These are phyloP conservation scores for Amaranthus cruentus DNA, from an alignment of 148 eudicot species.

Conservation along the genomic window DNA sequence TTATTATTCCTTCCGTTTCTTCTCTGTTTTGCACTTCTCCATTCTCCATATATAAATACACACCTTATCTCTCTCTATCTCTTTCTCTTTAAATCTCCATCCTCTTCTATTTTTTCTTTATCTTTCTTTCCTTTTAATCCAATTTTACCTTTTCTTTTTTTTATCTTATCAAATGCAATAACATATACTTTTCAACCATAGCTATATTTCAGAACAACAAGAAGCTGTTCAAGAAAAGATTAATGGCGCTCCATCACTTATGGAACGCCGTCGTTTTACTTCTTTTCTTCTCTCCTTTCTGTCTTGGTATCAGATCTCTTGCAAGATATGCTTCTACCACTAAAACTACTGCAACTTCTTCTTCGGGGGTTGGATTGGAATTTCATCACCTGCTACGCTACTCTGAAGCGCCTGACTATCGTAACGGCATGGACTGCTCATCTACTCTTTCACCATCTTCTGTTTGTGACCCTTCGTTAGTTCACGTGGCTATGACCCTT, in stretches of 20 bases:
- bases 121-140: too few species aligned
- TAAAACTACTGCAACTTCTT: background rate
- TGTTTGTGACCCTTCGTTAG: conserved; percentile 8
- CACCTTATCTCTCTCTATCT: too few species aligned
- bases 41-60: too few species aligned
- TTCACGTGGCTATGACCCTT: background rate
- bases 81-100: too few species aligned
- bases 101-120: too few species aligned
- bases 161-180: too few species aligned
- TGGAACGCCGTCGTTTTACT: conserved; percentile 19
- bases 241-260: conserved; percentile 10
- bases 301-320: conserved; percentile 38
- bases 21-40: too few species aligned
- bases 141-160: too few species aligned
- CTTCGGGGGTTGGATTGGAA: conserved; percentile 18
- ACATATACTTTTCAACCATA: too few species aligned
- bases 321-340: conserved; percentile 9
- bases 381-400: conserved; percentile 29
- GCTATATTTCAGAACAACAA: background rate
- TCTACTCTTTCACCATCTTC: conserved; percentile 21
- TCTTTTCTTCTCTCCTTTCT: conserved; percentile 5
- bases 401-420: conserved; percentile 72
- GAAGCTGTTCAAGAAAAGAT: background rate
- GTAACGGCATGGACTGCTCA: conserved; percentile 49
- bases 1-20: too few species aligned